Evolutionary conservation across 179 eudicot species (phyloP).

Genomic region (Vitellaria paradoxa): DNA sequence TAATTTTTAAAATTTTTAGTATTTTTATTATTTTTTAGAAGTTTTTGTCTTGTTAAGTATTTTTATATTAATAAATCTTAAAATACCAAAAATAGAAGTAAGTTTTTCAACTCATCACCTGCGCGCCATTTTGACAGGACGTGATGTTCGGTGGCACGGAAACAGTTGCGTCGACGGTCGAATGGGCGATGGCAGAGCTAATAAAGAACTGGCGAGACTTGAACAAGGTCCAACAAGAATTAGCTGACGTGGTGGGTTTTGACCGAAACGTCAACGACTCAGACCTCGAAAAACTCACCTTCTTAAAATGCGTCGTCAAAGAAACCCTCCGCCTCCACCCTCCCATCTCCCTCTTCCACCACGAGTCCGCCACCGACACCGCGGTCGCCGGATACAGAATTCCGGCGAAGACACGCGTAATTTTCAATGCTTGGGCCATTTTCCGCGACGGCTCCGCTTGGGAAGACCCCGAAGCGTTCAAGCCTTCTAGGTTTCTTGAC

Average conservation of each 20-base stretch:
- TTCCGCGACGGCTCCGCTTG: slow-evolving; percentile 55
- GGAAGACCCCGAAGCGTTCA: slow-evolving; percentile 45
- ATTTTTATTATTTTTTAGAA: no score
- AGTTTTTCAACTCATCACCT: no score
- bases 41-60: no score
- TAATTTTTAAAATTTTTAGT: no score
- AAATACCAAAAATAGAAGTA: no score
- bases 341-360: slow-evolving; percentile 64
- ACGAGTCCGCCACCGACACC: slow-evolving; percentile 51
- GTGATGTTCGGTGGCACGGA: slow-evolving; percentile 82
- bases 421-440: slow-evolving; percentile 53
- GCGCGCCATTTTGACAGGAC: slow-evolving; percentile 46
- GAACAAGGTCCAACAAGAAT: slow-evolving; percentile 59
- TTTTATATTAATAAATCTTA: no score
- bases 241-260: slow-evolving; percentile 41
- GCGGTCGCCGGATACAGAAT: slow-evolving; percentile 44
- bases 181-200: slow-evolving; percentile 68
- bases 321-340: slow-evolving; percentile 77
- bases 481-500: slow-evolving; percentile 43
- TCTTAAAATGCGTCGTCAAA: slow-evolving; percentile 47
- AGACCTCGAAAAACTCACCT: slow-evolving; percentile 58
- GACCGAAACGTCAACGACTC: slow-evolving; percentile 50
- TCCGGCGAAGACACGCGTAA: slow-evolving; percentile 43
- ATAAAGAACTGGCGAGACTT: slow-evolving; percentile 47
- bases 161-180: slow-evolving; percentile 70